A percentile compares a stretch with the other conserved stretches of the same genome.
These are phyloP conservation scores for Albatrellus ellisii DNA, from an alignment of 768 basidiomycete genomes.

Conservation along the genomic window DNA sequence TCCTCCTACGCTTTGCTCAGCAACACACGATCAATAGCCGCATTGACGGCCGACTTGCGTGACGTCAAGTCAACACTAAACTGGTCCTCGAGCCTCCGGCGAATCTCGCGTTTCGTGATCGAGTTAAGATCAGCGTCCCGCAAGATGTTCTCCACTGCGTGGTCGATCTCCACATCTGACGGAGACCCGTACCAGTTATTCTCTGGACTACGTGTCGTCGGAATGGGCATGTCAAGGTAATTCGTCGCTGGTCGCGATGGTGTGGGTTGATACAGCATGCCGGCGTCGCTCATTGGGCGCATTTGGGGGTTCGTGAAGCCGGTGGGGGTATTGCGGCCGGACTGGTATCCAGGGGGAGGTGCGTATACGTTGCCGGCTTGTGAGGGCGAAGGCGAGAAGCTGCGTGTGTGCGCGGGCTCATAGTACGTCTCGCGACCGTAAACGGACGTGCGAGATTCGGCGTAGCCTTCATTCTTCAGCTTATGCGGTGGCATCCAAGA, in stretches of 20 bases:
- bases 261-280: constrained; percentile 41
- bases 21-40: constrained; percentile 61
- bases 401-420: constrained; percentile 38
- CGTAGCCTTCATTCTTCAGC: constrained; percentile 57
- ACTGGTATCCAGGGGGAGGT: constrained; percentile 61
- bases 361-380: constrained; percentile 39
- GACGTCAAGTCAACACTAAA: constrained; percentile 68
- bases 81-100: constrained; percentile 67
- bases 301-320: constrained; percentile 14
- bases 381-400: constrained; percentile 53
- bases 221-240: constrained; percentile 64
- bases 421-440: constrained; percentile 86
- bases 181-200: constrained; percentile 35
- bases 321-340: constrained; percentile 64
- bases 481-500: constrained; percentile 81
- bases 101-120: constrained; percentile 86
- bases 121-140: constrained; percentile 74
- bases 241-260: constrained; percentile 63
- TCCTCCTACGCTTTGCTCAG: constrained; percentile 22
- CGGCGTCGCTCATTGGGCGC: background rate
- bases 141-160: constrained; percentile 60
- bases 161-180: constrained; percentile 60
- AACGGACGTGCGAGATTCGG: constrained; percentile 66
- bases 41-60: constrained; percentile 64
- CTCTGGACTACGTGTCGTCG: constrained; percentile 38